Evolutionary conservation across 2,329 filamentous ascomycete species (phyloP).

Genomic region (Penicillium decumbens): DNA sequence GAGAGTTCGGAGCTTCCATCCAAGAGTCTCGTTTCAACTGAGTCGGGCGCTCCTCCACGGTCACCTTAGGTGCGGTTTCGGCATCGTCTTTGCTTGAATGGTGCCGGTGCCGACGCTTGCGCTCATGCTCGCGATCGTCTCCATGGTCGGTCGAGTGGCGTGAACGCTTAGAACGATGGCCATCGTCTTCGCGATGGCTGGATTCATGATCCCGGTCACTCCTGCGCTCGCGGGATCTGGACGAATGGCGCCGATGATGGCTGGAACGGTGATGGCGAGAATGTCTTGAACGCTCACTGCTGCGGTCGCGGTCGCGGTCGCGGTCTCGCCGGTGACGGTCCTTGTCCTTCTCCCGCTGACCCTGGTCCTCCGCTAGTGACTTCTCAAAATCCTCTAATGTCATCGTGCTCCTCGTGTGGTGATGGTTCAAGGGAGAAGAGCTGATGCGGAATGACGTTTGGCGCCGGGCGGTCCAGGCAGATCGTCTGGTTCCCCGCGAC

Average conservation of each 20-base stretch:
- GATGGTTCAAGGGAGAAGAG: slow-evolving; percentile 14
- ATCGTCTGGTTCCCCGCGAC: slow-evolving; percentile 29
- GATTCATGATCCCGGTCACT: slow-evolving; percentile 34
- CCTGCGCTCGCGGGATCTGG: slow-evolving; percentile 35
- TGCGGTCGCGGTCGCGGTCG: slow-evolving; percentile 42
- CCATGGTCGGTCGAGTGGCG: slow-evolving; percentile 53
- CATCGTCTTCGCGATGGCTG: slow-evolving; percentile 49
- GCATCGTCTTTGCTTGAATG: slow-evolving; percentile 39
- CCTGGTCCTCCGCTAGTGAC: slow-evolving; percentile 59
- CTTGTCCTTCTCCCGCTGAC: slow-evolving; percentile 37
- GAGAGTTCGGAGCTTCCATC: slow-evolving; percentile 83
- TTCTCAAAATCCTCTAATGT: slow-evolving; percentile 72
- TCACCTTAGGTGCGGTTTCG: slow-evolving; percentile 32
- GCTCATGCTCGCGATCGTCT: slow-evolving; percentile 45
- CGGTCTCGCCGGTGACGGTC: slow-evolving; percentile 30
- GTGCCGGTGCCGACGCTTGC: slow-evolving; percentile 46
- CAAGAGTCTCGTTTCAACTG: slow-evolving; percentile 71
- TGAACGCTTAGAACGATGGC: slow-evolving; percentile 62
- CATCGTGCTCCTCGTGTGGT: slow-evolving; percentile 40
- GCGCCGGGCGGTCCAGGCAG: slow-evolving; percentile 29
- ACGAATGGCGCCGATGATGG: slow-evolving; percentile 44
- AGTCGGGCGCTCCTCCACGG: slow-evolving; percentile 40
- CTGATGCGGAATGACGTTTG: slow-evolving; percentile 33
- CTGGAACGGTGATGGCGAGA: slow-evolving; percentile 24
- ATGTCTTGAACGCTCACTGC: slow-evolving; percentile 37